phyloP scores from a whole-genome alignment of 225 moss, liverwort and hornwort genomes.

The Sphagnum tenellum region DNA sequence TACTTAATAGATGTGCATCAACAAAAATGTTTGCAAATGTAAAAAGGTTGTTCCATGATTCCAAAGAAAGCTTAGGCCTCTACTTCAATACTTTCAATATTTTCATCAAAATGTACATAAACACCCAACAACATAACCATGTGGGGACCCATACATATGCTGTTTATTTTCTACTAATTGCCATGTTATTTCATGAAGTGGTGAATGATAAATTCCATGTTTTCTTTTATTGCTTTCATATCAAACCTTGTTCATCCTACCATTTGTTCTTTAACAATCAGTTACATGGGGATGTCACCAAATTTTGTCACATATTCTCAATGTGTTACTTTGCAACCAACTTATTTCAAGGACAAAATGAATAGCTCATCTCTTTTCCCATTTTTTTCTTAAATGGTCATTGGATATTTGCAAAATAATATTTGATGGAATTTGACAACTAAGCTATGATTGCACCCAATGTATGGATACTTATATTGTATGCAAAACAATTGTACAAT shows the following conservation, averaged over 20 bases:
- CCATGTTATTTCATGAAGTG: too few species aligned
- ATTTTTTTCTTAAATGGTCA: not conserved
- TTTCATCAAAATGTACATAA: conserved; percentile 65
- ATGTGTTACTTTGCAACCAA: not conserved
- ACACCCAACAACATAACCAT: conserved; percentile 28
- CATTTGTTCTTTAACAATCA: too few species aligned
- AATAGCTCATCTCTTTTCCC: not conserved
- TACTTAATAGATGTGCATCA: conserved; percentile 49
- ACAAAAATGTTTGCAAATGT: conserved; percentile 45
- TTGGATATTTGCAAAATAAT: not conserved
- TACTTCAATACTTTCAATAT: conserved; percentile 54
- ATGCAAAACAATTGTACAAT: conserved; percentile 50
- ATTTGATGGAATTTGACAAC: not conserved
- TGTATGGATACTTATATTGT: conserved; percentile 4
- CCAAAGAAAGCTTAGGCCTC: conserved; percentile 31
- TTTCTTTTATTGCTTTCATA: not conserved
- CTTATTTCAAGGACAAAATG: not conserved
- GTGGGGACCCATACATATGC: conserved; percentile 4
- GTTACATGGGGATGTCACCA: not conserved
- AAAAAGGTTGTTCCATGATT: conserved; percentile 33
- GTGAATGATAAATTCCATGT: not conserved
- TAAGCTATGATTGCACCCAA: not conserved
- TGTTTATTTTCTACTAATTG: too few species aligned
- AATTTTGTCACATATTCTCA: not conserved
- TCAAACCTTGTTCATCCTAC: not conserved